phyloP scores from a whole-genome alignment of 768 basidiomycete species.

The Naematelia aurantialba region DNA sequence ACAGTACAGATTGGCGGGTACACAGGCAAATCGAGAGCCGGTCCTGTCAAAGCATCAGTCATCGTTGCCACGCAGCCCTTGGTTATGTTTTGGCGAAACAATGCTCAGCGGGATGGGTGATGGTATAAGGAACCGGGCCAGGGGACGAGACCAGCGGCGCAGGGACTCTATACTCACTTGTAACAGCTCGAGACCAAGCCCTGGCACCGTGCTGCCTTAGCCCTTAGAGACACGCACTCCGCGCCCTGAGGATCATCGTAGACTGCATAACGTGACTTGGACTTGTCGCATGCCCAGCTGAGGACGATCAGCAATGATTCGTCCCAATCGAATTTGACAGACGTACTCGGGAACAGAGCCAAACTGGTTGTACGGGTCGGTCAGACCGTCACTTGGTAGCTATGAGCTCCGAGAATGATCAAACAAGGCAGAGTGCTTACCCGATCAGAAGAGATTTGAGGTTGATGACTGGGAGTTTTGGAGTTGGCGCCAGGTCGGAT shows the following conservation, averaged over 20 bases:
- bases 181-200: conserved; percentile 65
- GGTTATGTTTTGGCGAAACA: too few relatives aligned
- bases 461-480: conserved; percentile 67
- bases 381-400: conserved; percentile 52
- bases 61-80: too few relatives aligned
- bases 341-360: conserved; percentile 65
- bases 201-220: conserved; percentile 71
- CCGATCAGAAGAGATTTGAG: conserved; percentile 78
- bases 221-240: conserved; percentile 62
- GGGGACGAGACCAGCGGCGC: neutral
- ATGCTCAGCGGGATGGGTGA: too few relatives aligned
- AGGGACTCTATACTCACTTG: conserved; percentile 20
- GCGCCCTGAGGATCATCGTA: conserved; percentile 62
- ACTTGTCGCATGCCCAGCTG: conserved; percentile 42
- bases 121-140: too few relatives aligned
- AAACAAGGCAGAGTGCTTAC: conserved; percentile 56
- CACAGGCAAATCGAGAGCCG: conserved; percentile 52
- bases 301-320: neutral
- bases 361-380: conserved; percentile 78
- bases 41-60: conserved; percentile 16
- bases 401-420: neutral
- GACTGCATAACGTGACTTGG: conserved; percentile 59
- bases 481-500: conserved; percentile 38
- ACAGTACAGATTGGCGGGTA: conserved; percentile 76
- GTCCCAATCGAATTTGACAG: conserved; percentile 55